A percentile compares a stretch with the other conserved stretches of the same genome.
phyloP scores from a whole-genome alignment of 768 basidiomycete species.

The Pleurotus sapidus region DNA sequence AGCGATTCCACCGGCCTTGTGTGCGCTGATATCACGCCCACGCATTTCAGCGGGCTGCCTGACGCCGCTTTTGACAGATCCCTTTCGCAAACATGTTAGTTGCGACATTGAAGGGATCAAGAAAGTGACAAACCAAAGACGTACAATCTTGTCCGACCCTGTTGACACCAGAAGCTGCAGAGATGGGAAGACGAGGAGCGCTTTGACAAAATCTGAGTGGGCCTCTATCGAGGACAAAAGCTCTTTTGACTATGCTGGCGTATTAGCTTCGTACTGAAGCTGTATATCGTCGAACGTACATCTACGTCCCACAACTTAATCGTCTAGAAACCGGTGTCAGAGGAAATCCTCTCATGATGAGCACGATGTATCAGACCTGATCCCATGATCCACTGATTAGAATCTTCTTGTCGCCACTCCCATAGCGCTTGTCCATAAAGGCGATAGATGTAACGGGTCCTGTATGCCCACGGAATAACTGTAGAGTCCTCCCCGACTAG shows the following conservation, averaged over 20 bases:
- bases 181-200: slow-evolving; percentile 66
- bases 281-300: slow-evolving; percentile 40
- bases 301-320: slow-evolving; percentile 85
- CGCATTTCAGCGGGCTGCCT: slow-evolving; percentile 40
- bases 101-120: not conserved
- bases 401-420: slow-evolving; percentile 41
- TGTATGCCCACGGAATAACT: slow-evolving; percentile 78
- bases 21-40: slow-evolving; percentile 79
- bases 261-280: not conserved
- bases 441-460: slow-evolving; percentile 87
- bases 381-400: slow-evolving; percentile 97
- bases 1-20: slow-evolving; percentile 85
- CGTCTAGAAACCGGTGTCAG: slow-evolving; percentile 43
- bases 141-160: slow-evolving; percentile 85
- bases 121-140: slow-evolving; percentile 69
- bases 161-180: slow-evolving; percentile 75
- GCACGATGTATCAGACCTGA: slow-evolving; percentile 40
- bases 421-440: slow-evolving; percentile 47
- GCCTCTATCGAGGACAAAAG: slow-evolving; percentile 69
- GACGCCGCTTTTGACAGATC: slow-evolving; percentile 51
- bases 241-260: slow-evolving; percentile 57
- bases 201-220: slow-evolving; percentile 91
- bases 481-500: slow-evolving; percentile 78
- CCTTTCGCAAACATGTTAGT: slow-evolving; percentile 35
- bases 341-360: not conserved